Evolutionary conservation across 1,139 yeast species (phyloP), one percentile per base, ranked within the genome.

Genomic region (Candida sp.): DNA sequence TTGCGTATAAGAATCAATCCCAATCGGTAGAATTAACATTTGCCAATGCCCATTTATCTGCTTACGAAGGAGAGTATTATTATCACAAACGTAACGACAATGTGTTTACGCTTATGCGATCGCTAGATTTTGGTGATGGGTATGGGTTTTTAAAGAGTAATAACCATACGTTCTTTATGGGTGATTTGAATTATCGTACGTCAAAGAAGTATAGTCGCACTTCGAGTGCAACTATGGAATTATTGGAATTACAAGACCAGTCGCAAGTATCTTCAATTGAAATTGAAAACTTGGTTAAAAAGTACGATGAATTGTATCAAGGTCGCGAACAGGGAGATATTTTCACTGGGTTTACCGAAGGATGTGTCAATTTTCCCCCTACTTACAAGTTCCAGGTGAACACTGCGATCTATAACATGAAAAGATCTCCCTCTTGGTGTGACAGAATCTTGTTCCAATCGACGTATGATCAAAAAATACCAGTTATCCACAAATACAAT

Each of bases 381-480:
- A 87, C 95, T 0, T 90, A 85, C 67, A 90, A 90, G 63, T 87
- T 70, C 57, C 60, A 64, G 41, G 48, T 73, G 3, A 77, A 79
- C 19, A 73, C 80, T 0, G 71, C 72, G 6, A 65, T 67, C n/a
- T 86, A 78, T 60, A 77, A 80, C 49, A 42, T 61, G 4, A 83
- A 81, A 50, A 66, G 97, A 45, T 69, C 72, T 2, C 95, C 97
- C 0, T 84, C 96, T 3, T 90, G 96, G 96, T 89, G 97, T 61
- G 97, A 90, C 58, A 67, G 97, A 42, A 79, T 90, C 3, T 58
- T 90, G 38, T 87, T 68, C 54, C 77, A 79, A 46, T 60, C 73
- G 1, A 70, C 76, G 0, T 82, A 82, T 54, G 5, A 4, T 19
- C 21, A 22, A 21, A 9, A 22, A 22, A 8, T 32, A 34, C 19